These are phyloP conservation scores for Blepharisma undulans DNA, from an alignment of 169 alveolate genomes.

Conservation along the genomic window DNA sequence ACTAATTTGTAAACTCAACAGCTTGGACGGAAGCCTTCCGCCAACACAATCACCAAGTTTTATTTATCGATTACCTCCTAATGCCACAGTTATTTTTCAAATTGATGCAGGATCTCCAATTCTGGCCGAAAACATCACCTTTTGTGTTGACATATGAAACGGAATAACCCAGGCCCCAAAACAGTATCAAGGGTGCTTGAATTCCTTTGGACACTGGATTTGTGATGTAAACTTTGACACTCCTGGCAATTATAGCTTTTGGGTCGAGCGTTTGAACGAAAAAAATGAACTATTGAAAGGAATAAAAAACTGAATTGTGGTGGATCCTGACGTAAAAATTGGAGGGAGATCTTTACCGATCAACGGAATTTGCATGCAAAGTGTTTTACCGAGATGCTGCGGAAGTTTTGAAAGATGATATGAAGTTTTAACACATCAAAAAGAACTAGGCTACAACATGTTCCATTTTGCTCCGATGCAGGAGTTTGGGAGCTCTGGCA, in stretches of 20 bases:
- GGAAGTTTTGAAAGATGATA: conserved; percentile 85
- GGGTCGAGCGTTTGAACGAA: not conserved
- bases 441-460: conserved; percentile 84
- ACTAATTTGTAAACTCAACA: not conserved
- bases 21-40: not conserved
- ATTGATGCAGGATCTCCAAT: not conserved
- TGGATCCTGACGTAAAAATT: not conserved
- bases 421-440: conserved; percentile 64
- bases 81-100: not conserved
- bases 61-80: not conserved
- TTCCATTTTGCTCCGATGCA: conserved; percentile 70
- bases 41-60: not conserved
- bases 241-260: not conserved
- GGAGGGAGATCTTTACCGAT: not conserved
- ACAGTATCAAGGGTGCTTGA: not conserved
- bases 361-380: conserved; percentile 72
- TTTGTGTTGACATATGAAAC: not conserved
- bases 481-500: conserved; percentile 73
- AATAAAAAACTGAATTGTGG: not conserved
- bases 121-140: not conserved
- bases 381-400: conserved; percentile 85
- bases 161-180: not conserved
- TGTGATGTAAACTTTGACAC: not conserved
- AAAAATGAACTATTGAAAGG: not conserved
- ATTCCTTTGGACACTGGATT: conserved; percentile 1